Evolutionary conservation across 345 rosid genomes (phyloP).

Genomic region (Eucalyptus caleyi): DNA sequence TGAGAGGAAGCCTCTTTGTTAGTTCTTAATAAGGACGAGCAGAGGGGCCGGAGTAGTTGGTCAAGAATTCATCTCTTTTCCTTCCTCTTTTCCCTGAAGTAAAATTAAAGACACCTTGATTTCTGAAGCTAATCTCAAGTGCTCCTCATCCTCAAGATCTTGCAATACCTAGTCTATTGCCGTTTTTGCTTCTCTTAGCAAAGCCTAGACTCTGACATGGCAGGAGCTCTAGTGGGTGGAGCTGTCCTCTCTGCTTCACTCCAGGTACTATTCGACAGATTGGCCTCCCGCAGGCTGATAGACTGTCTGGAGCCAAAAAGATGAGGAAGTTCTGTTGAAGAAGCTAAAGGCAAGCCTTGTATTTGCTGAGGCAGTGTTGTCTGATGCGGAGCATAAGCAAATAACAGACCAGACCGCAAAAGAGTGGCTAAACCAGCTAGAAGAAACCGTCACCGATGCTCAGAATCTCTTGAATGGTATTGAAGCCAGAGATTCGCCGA

Average conservation of each 20-base stretch:
- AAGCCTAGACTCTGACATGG: not conserved
- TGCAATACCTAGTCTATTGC: not conserved
- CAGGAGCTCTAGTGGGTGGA: not conserved
- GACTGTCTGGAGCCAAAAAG: not conserved
- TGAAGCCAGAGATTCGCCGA: not conserved
- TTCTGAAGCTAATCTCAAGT: not conserved
- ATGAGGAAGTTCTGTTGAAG: not conserved
- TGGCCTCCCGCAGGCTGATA: not conserved
- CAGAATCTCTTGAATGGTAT: not conserved
- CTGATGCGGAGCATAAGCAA: constrained; percentile 2
- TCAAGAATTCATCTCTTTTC: too few relatives aligned
- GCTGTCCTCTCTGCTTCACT: not conserved
- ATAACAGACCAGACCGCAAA: not conserved
- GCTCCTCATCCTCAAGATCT: not conserved
- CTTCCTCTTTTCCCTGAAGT: not conserved
- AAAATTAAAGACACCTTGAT: not conserved
- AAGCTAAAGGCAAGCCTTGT: not conserved
- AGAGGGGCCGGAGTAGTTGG: too few relatives aligned
- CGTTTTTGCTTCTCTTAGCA: not conserved
- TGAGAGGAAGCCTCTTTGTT: too few relatives aligned
- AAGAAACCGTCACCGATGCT: not conserved
- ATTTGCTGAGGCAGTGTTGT: not conserved
- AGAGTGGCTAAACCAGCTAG: constrained; percentile 1
- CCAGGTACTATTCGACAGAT: not conserved
- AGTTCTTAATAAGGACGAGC: too few relatives aligned